Conservation (phyloP, 1,139 yeast genomes). For the Suhomyces terraborum region DNA sequence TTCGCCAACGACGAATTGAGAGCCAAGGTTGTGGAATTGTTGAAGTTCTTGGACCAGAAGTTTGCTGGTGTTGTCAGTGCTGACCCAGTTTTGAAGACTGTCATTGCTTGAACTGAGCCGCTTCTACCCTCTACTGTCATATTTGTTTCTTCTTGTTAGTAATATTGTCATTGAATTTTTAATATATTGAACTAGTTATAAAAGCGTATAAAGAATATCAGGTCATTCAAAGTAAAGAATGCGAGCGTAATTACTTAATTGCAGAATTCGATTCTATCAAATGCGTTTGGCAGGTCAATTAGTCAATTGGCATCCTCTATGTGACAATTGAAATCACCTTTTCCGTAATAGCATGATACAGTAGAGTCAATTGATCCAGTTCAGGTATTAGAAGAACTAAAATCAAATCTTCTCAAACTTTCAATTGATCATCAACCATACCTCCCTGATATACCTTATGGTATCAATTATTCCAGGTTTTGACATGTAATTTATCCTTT, state of each 20-base stretch:
- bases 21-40: slow-evolving; percentile 63
- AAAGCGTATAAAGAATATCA: too few relatives aligned
- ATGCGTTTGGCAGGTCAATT: neutral
- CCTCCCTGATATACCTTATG: too few relatives aligned
- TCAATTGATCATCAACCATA: too few relatives aligned
- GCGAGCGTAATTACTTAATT: neutral
- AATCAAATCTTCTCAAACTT: too few relatives aligned
- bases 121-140: slow-evolving; percentile 4
- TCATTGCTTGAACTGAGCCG: slow-evolving; percentile 40
- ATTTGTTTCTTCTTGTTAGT: slow-evolving; percentile 10
- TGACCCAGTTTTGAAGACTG: slow-evolving; percentile 46
- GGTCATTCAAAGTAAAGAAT: too few relatives aligned
- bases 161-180: slow-evolving; percentile 9
- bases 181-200: slow-evolving; percentile 4
- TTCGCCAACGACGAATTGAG: slow-evolving; percentile 70
- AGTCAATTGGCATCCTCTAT: too few relatives aligned
- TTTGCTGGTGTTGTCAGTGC: slow-evolving; percentile 22
- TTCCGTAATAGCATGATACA: too few relatives aligned
- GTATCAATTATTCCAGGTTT: too few relatives aligned
- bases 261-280: neutral
- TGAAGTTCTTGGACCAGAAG: slow-evolving; percentile 68
- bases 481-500: too few relatives aligned
- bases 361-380: too few relatives aligned
- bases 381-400: too few relatives aligned
- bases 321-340: too few relatives aligned